Base-by-base conservation (phyloP, 495 filamentous ascomycete species). In the Xylaria castorea region DNA sequence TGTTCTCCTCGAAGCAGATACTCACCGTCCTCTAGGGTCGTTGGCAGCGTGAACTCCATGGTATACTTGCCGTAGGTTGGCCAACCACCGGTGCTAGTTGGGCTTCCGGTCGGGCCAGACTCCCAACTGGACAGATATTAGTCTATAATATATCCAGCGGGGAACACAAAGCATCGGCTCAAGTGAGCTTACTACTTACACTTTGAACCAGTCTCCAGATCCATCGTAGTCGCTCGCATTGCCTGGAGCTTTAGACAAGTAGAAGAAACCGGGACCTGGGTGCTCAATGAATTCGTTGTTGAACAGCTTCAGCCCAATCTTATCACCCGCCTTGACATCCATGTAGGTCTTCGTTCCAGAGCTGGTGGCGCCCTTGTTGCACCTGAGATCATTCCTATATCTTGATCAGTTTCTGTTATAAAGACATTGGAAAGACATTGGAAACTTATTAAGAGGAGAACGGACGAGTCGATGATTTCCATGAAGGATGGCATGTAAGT, bases 1-100 rank as follows among this genome's bases (percentile, higher is more conserved):
- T 88, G 87, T 74, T 90, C 87, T 46, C 84, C 80, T 12, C 88
- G 83, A 67, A 89, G 77, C 51, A 90, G 84, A 74, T 89, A 90
- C 73, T 89, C 84, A 60, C 88, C 88, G 7, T 78, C 78, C 20
- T 85, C 83, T 11, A 83, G 81, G 66, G 77, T 79, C 51, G 68
- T 77, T 3, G 88, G 87, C 71, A 89, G 84, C 50, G 81, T 82
- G 76, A 87, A 88, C 66, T 83, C 82, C 66, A 87, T 78, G 14
- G 73, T 73, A 72, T 82, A 75, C 68, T 83, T 83, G 68, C 77
- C 71, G 73, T 78, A 84, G 55, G 75, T 74, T 62, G 77, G 79
- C 82, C 82, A 84, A 73, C 77, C 75, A 16, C 77, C 75, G 71
- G 78, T 78, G 70, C 36, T 72, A 71, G 71, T 75, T 18, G 77